phyloP scores from a whole-genome alignment of 768 basidiomycete genomes.

The Hericium erinaceus region DNA sequence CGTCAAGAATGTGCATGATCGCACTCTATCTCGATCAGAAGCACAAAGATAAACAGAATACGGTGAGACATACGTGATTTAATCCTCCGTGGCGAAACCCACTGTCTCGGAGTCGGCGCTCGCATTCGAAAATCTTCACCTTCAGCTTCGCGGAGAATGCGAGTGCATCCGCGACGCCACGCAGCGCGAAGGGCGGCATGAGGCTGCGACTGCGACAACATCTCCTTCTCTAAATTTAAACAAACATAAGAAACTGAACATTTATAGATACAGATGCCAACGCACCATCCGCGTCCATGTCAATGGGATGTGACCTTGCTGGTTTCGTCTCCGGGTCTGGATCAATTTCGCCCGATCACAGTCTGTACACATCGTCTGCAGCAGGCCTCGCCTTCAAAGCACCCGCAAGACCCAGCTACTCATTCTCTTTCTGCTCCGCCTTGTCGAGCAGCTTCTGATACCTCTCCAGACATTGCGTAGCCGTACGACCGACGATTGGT shows the following conservation, averaged over 20 bases:
- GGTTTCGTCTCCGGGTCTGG: slow-evolving; percentile 98
- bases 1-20: too few species aligned
- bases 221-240: slow-evolving; percentile 78
- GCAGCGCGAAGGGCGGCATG: too few species aligned
- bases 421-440: slow-evolving; percentile 92
- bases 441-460: slow-evolving; percentile 98
- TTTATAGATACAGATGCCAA: slow-evolving; percentile 3
- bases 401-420: slow-evolving; percentile 86
- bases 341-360: slow-evolving; percentile 95
- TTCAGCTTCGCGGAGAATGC: too few species aligned
- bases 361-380: slow-evolving; percentile 83
- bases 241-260: slow-evolving; percentile 2
- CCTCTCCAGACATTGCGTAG: slow-evolving; percentile 94
- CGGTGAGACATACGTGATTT: too few species aligned
- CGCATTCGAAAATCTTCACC: too few species aligned
- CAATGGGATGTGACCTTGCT: slow-evolving; percentile 96
- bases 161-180: too few species aligned
- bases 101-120: too few species aligned
- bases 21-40: too few species aligned
- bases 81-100: too few species aligned
- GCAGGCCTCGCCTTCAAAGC: slow-evolving; percentile 76
- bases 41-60: too few species aligned
- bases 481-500: slow-evolving; percentile 95
- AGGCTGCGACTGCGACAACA: slow-evolving; percentile 53
- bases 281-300: slow-evolving; percentile 98